Conservation (phyloP, 257 asterid genomes). For the Solanum habrochaites region DNA sequence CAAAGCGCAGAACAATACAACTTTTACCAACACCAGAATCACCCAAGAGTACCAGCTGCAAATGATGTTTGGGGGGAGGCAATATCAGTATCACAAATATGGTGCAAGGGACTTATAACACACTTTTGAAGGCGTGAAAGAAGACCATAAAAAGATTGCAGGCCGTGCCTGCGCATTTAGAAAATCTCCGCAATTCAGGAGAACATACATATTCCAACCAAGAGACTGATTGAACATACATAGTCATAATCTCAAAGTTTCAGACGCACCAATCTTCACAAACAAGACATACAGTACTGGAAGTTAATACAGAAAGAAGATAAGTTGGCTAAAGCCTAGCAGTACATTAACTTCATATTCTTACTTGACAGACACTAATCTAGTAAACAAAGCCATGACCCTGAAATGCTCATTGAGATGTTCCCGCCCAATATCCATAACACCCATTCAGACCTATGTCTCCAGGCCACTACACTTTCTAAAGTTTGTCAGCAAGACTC, state of each 20-base stretch:
- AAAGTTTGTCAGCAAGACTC: not conserved
- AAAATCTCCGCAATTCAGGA: not conserved
- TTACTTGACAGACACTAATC: not conserved
- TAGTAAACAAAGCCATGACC: not conserved
- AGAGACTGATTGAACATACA: not conserved
- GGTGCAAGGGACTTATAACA: not conserved
- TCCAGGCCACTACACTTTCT: not conserved
- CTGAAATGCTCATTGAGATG: not conserved
- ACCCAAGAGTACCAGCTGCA: slow-evolving; percentile 89
- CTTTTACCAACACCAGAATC: slow-evolving; percentile 99
- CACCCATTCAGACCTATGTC: not conserved
- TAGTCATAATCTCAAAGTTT: not conserved
- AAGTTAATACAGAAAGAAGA: not conserved
- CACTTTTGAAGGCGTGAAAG: not conserved
- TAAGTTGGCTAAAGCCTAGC: not conserved
- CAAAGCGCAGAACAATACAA: slow-evolving; percentile 96
- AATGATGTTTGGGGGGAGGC: slow-evolving; percentile 3
- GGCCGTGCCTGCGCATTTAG: not conserved
- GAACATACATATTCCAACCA: not conserved
- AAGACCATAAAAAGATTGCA: not conserved
- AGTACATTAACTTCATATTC: not conserved
- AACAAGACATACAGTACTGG: not conserved
- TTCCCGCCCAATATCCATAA: not conserved
- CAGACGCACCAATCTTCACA: not conserved
- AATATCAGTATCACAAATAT: not conserved